These are phyloP conservation scores for Syzygium syzygioides DNA, from an alignment of 441 rosid species.

Conservation along the genomic window DNA sequence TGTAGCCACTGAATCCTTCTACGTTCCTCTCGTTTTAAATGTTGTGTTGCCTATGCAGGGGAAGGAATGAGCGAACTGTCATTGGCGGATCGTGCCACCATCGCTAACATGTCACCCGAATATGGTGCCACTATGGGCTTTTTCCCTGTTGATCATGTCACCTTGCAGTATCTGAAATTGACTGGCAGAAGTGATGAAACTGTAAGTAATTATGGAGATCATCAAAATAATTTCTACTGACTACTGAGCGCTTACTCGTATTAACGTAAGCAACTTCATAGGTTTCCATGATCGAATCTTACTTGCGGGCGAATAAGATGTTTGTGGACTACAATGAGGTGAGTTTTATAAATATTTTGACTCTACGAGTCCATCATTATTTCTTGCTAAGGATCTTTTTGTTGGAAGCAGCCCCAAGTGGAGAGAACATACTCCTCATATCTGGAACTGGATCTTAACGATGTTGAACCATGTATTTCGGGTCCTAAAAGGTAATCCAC, in stretches of 20 bases:
- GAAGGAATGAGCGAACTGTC: constrained; percentile 91
- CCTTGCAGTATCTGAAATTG: constrained; percentile 72
- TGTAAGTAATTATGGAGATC: constrained; percentile 24
- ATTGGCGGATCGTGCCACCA: constrained; percentile 89
- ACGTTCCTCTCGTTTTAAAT: background rate
- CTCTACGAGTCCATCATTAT: background rate
- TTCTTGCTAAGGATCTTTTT: constrained; percentile 11
- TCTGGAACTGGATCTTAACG: constrained; percentile 71
- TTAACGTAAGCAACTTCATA: constrained; percentile 34
- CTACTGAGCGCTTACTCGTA: background rate
- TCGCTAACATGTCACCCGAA: constrained; percentile 97
- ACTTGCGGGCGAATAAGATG: constrained; percentile 84
- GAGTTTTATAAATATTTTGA: constrained; percentile 1
- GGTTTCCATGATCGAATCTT: constrained; percentile 89
- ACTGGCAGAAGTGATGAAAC: constrained; percentile 87
- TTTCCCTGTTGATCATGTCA: constrained; percentile 92
- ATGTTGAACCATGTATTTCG: constrained; percentile 78
- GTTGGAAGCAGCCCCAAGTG: constrained; percentile 48
- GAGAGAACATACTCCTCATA: constrained; percentile 65
- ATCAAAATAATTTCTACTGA: background rate
- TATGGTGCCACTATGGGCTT: constrained; percentile 98
- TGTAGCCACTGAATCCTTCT: background rate
- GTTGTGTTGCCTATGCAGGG: constrained; percentile 43
- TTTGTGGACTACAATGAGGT: constrained; percentile 94
- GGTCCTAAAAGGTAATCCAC: constrained; percentile 81